Percentiles rank a stretch among this genome's conserved stretches.
Evolutionary conservation across 495 filamentous ascomycete species (phyloP).

Genomic region (Tuber melanosporum): DNA sequence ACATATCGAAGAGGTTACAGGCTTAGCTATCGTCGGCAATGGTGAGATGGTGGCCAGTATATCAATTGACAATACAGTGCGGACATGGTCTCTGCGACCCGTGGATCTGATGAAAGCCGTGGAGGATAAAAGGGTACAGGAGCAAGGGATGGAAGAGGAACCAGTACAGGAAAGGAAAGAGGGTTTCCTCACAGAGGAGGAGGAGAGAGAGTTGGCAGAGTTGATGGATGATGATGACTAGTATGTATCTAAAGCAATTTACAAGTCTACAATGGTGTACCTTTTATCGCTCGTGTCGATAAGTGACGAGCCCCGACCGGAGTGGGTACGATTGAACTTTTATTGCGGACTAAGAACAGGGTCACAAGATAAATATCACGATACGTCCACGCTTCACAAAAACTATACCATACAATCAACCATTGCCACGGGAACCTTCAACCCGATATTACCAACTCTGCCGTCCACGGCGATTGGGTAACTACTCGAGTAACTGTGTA

Average conservation of each 20-base stretch:
- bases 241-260: background rate
- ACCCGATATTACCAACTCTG: background rate
- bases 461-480: background rate
- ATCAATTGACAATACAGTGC: conserved; percentile 79
- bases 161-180: conserved; percentile 42
- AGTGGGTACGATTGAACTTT: background rate
- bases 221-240: conserved; percentile 71
- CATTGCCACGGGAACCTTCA: background rate
- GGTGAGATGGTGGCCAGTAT: conserved; percentile 62
- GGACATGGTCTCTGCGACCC: conserved; percentile 67
- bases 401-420: background rate
- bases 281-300: conserved; percentile 1
- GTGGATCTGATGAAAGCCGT: conserved; percentile 57
- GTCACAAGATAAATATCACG: background rate
- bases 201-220: conserved; percentile 79
- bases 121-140: conserved; percentile 48
- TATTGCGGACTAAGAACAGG: background rate
- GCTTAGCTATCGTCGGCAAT: conserved; percentile 56
- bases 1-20: conserved; percentile 89
- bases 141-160: conserved; percentile 48
- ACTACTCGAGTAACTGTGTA: background rate
- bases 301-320: background rate
- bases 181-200: conserved; percentile 63
- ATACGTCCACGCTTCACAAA: background rate
- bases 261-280: background rate